These are phyloP conservation scores for Draba incana DNA, from an alignment of 345 rosid genomes.

Conservation along the genomic window DNA sequence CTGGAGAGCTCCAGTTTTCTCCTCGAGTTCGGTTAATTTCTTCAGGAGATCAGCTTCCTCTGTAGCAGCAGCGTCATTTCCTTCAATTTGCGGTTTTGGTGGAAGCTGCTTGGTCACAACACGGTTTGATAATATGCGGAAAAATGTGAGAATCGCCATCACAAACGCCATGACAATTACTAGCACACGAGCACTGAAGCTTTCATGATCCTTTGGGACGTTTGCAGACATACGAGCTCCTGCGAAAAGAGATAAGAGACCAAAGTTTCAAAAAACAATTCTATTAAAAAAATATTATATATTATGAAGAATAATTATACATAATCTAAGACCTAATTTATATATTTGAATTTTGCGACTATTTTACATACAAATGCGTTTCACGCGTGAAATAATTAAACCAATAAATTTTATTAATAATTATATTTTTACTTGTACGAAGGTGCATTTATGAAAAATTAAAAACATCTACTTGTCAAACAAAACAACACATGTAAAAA, in stretches of 20 bases:
- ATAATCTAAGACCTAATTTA: no score
- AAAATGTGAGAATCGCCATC: conserved; percentile 58
- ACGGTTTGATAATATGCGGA: conserved; percentile 51
- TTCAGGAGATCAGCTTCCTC: conserved; percentile 65
- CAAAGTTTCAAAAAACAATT: conserved; percentile 13
- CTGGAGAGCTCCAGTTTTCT: conserved; percentile 78
- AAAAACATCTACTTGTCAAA: no score
- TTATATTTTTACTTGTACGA: no score
- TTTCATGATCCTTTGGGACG: conserved; percentile 57
- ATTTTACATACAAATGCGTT: no score
- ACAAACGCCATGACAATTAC: conserved; percentile 59
- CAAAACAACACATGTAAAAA: no score
- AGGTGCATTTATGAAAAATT: no score
- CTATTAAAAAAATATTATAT: no score
- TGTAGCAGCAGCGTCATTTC: conserved; percentile 31
- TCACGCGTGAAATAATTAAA: no score
- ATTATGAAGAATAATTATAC: no score
- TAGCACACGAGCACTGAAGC: conserved; percentile 53
- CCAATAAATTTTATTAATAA: no score
- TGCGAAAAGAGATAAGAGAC: conserved; percentile 42
- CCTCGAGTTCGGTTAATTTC: conserved; percentile 86
- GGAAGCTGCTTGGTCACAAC: conserved; percentile 58
- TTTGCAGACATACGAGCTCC: conserved; percentile 46
- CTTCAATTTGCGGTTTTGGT: conserved; percentile 39
- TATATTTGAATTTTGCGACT: no score